A percentile compares a stretch with the other conserved stretches of the same genome.
Conservation (phyloP, 2,329 filamentous ascomycete genomes). For the Trichophyton mentagrophytes region DNA sequence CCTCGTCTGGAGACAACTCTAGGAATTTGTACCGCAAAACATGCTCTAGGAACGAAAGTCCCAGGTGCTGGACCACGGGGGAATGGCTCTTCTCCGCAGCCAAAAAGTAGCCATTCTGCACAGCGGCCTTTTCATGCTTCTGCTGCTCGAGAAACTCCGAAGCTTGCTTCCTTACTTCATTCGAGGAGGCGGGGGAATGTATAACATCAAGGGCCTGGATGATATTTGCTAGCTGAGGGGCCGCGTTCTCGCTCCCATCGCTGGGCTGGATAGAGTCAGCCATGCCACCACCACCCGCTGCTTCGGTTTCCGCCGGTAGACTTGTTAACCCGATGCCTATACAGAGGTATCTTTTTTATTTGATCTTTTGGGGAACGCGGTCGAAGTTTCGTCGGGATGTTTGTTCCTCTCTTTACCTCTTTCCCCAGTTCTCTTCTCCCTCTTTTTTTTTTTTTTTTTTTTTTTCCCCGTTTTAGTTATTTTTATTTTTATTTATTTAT, state of each 20-base stretch:
- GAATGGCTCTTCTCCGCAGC: constrained; percentile 63
- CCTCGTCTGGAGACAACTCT: constrained; percentile 57
- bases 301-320: not conserved
- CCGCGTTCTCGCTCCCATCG: not conserved
- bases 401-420: no score
- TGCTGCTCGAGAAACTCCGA: constrained; percentile 74
- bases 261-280: not conserved
- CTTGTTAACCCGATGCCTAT: not conserved
- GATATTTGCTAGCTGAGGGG: constrained; percentile 37
- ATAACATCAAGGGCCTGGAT: constrained; percentile 77
- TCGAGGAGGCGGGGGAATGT: constrained; percentile 68
- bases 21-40: constrained; percentile 76
- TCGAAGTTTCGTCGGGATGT: not conserved
- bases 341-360: not conserved
- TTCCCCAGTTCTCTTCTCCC: no score
- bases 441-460: not conserved
- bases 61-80: constrained; percentile 81
- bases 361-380: not conserved
- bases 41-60: constrained; percentile 80
- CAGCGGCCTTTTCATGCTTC: constrained; percentile 66
- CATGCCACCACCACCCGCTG: not conserved
- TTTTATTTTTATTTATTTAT: no score
- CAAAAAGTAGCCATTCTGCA: constrained; percentile 71
- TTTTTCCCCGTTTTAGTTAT: not conserved
- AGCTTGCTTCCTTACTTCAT: constrained; percentile 69